phyloP scores from a whole-genome alignment of 2,329 filamentous ascomycete species.

The Hypoxylon sp. region DNA sequence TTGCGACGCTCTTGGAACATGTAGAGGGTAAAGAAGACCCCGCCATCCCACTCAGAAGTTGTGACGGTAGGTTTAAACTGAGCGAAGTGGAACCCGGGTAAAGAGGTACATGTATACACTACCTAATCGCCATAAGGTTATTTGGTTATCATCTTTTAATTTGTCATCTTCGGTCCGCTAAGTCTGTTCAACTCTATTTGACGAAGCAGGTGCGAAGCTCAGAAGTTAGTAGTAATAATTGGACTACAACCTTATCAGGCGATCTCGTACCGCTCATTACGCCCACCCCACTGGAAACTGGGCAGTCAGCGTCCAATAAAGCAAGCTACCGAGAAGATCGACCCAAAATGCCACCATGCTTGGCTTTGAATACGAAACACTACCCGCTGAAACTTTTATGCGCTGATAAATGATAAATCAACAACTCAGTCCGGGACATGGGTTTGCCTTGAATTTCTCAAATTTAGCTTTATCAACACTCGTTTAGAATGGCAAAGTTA shows the following conservation, averaged over 20 bases:
- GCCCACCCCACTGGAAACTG: conserved; percentile 23
- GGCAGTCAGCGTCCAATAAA: conserved; percentile 32
- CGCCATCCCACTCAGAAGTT: neutral
- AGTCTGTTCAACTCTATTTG: neutral
- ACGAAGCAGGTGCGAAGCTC: too few species aligned
- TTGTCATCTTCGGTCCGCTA: too few species aligned
- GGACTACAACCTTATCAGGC: conserved; percentile 17
- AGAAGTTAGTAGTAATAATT: too few species aligned
- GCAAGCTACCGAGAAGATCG: conserved; percentile 23
- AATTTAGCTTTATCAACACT: conserved; percentile 26
- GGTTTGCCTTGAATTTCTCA: conserved; percentile 21
- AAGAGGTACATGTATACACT: too few species aligned
- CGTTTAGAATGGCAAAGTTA: conserved; percentile 30
- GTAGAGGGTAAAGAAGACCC: neutral
- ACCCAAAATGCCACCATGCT: conserved; percentile 23
- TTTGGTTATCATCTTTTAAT: too few species aligned
- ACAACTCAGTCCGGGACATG: neutral
- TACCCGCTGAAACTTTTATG: conserved; percentile 36
- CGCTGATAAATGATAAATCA: conserved; percentile 27
- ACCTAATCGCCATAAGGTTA: neutral
- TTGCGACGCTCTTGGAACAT: neutral
- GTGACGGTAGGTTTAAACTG: neutral
- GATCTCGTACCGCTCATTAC: conserved; percentile 26
- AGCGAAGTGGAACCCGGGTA: neutral
- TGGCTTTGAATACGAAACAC: conserved; percentile 38